phyloP scores from a whole-genome alignment of 1,284 basidiomycete genomes.

The Farysia itapuensis region DNA sequence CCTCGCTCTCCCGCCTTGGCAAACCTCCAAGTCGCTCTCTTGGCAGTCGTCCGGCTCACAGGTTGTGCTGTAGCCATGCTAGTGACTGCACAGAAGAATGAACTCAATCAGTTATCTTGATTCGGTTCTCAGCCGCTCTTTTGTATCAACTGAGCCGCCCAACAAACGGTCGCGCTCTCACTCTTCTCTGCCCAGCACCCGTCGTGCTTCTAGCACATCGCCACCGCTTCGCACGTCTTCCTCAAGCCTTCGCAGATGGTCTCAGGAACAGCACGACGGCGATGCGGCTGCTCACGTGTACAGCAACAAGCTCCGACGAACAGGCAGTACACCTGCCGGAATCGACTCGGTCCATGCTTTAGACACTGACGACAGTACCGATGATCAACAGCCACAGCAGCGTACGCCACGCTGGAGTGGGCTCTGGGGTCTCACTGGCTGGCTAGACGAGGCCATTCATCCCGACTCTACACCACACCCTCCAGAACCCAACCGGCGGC shows the following conservation, averaged over 20 bases:
- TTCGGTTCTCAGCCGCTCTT: conserved; percentile 45
- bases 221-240: conserved; percentile 8
- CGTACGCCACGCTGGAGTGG: conserved; percentile 19
- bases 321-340: conserved; percentile 24
- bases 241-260: conserved; percentile 28
- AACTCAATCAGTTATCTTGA: conserved; percentile 52
- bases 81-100: no score
- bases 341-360: conserved; percentile 6
- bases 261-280: conserved; percentile 17
- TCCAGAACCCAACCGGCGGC: conserved; percentile 5
- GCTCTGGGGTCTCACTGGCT: conserved; percentile 32
- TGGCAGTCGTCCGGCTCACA: no score
- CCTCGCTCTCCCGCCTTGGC: no score
- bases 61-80: no score
- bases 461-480: conserved; percentile 9
- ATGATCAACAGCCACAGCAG: conserved; percentile 3
- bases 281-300: conserved; percentile 1
- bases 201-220: conserved; percentile 19
- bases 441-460: conserved; percentile 33
- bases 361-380: conserved; percentile 21
- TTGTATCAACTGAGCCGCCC: conserved; percentile 16
- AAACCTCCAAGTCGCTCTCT: no score
- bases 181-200: conserved; percentile 25
- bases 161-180: conserved; percentile 28
- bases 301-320: conserved; percentile 16